phyloP scores from a whole-genome alignment of 1,284 basidiomycete species.

The Leccinum fallax region DNA sequence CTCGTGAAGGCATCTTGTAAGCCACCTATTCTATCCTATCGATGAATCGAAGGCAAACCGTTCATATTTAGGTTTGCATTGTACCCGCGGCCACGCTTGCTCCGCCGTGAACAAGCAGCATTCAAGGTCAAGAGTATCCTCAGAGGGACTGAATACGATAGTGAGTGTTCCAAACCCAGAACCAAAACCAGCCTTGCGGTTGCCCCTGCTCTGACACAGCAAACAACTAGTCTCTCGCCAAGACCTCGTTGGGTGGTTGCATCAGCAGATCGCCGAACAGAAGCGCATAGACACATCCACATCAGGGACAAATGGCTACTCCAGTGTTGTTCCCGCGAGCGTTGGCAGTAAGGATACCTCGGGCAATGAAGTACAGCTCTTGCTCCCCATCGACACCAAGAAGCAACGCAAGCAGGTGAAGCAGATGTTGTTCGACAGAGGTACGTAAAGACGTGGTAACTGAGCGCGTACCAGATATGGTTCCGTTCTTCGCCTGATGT shows the following conservation, averaged over 20 bases:
- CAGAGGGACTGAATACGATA: conserved; percentile 71
- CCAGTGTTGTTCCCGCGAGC: background rate
- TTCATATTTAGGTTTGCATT: conserved; percentile 56
- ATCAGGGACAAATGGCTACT: conserved; percentile 48
- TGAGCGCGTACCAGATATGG: background rate
- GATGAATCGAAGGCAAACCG: background rate
- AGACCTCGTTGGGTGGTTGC: conserved; percentile 72
- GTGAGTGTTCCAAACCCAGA: conserved; percentile 39
- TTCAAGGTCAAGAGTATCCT: conserved; percentile 83
- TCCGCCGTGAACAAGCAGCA: conserved; percentile 61
- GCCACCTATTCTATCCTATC: conserved; percentile 26
- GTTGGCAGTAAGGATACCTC: conserved; percentile 45
- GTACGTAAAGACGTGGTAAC: conserved; percentile 37
- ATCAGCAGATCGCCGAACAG: conserved; percentile 76
- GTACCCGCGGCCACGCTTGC: conserved; percentile 61
- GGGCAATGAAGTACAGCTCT: conserved; percentile 56
- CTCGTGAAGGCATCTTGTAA: conserved; percentile 78
- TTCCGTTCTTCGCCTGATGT: conserved; percentile 6
- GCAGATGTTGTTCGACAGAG: conserved; percentile 67
- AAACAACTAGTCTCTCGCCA: conserved; percentile 57
- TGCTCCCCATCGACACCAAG: conserved; percentile 68
- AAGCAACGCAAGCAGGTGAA: conserved; percentile 75
- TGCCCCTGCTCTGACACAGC: background rate
- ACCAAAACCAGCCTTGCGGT: background rate
- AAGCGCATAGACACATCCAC: conserved; percentile 68